Conservation (phyloP, 164 flowering plant species). For the Annona squamosa region DNA sequence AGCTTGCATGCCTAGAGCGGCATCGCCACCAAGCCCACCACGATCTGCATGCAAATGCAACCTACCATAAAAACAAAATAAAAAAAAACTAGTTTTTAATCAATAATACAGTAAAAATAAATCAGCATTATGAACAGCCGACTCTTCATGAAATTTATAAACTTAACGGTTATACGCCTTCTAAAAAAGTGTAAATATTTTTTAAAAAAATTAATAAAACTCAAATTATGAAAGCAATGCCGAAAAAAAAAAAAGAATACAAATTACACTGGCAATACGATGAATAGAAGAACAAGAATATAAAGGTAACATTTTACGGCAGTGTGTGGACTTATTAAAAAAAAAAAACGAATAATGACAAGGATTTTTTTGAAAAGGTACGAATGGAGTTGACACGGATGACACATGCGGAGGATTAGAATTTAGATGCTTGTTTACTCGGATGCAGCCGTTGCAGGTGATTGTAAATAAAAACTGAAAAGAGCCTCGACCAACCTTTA, state of each 20-base stretch:
- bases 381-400: too few relatives aligned
- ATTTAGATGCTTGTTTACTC: not conserved
- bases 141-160: not conserved
- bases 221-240: not conserved
- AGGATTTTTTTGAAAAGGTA: too few relatives aligned
- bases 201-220: not conserved
- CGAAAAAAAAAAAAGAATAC: too few relatives aligned
- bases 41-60: not conserved
- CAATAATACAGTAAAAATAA: not conserved
- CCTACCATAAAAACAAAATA: not conserved
- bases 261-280: too few relatives aligned
- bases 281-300: too few relatives aligned
- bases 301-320: too few relatives aligned
- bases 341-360: too few relatives aligned
- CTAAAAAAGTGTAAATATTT: not conserved
- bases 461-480: not conserved
- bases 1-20: slow-evolving; percentile 23
- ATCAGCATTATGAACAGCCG: not conserved
- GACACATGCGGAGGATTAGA: too few relatives aligned
- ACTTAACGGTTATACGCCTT: too few relatives aligned
- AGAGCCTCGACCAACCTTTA: not conserved
- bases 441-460: not conserved
- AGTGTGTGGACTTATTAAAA: too few relatives aligned
- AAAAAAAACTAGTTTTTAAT: not conserved
- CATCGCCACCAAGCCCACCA: slow-evolving; percentile 5